Evolutionary conservation across 805 yeast species (phyloP), one percentile per base, ranked within the genome.

Genomic region (Hyphopichia homilentoma): DNA sequence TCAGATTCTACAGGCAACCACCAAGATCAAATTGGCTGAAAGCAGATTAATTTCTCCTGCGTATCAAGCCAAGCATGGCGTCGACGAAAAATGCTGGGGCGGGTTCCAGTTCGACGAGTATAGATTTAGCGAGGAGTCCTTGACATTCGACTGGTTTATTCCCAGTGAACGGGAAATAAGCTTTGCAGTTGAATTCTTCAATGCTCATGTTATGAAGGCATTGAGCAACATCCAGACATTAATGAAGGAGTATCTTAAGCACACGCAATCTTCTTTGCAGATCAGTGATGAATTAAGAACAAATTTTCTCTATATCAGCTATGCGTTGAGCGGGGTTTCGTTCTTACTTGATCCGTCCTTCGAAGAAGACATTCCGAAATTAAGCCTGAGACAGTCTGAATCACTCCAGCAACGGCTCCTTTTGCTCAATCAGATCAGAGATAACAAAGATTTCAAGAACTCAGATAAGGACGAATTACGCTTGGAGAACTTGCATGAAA

Each of bases 321-420:
- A 79, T 37, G 61, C 78, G 0, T 43, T 82, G 4, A 76, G 89
- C 25, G 96, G 96, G 16, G 61, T 77, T 6, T 73, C 95, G 21
- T 67, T 73, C 27, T 59, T 88, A 22, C 75, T 84, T 45, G 96
- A 87, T 50, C 85, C 94, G 0, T 77, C 79, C 9, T 82, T 67
- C 44, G 67, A 70, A 27, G 75, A 68, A 26, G 68, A 67, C 27
- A 61, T 65, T 16, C 70, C 73, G 0, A 58, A 60, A 27, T 44
- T 63, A 26, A 53, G 48, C 27, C 49, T 47, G 7, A 59, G 55
- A 35, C 48, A 45, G 19, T 44, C 49, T 2, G 61, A 59, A 32
- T 44, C 67, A 2, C 48, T 66, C 13, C 57, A 60, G 27, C 57
- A 59, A 19, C 46, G 71, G 14, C 46, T 65, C n/a, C 25, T 47